Evolutionary conservation across 768 basidiomycete species (phyloP).

Genomic region (Tricholoma bakamatsutake): DNA sequence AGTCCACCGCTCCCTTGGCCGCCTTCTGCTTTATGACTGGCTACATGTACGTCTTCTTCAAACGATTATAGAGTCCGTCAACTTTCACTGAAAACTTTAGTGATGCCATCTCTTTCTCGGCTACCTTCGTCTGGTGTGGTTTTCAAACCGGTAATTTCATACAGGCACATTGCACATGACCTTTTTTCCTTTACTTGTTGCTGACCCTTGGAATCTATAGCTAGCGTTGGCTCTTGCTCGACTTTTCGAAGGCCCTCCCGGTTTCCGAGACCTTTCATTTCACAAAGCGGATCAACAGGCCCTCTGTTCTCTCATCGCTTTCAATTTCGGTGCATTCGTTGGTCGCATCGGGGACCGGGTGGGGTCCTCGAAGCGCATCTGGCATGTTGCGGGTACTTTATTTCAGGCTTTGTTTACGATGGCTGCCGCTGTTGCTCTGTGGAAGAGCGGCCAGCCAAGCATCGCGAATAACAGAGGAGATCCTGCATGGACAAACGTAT

Average conservation of each 20-base stretch:
- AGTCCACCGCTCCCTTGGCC: conserved; percentile 46
- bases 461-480: conserved; percentile 48
- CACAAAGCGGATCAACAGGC: conserved; percentile 83
- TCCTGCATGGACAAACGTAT: conserved; percentile 64
- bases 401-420: conserved; percentile 74
- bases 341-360: conserved; percentile 78
- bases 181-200: not conserved
- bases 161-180: conserved; percentile 37
- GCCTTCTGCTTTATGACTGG: conserved; percentile 78
- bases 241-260: conserved; percentile 50
- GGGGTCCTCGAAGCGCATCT: conserved; percentile 64
- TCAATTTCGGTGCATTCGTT: conserved; percentile 70
- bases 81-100: conserved; percentile 26
- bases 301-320: conserved; percentile 70
- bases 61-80: not conserved
- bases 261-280: conserved; percentile 52
- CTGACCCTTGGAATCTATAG: conserved; percentile 28
- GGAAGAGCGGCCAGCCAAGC: conserved; percentile 58
- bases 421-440: conserved; percentile 63
- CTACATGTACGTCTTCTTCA: conserved; percentile 48
- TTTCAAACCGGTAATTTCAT: conserved; percentile 80
- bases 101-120: conserved; percentile 69
- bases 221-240: conserved; percentile 76
- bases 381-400: conserved; percentile 68
- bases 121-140: conserved; percentile 79